Percentiles rank a stretch among this genome's conserved stretches.
Evolutionary conservation across 768 basidiomycete species (phyloP).

Genomic region (Lactarius psammicola): DNA sequence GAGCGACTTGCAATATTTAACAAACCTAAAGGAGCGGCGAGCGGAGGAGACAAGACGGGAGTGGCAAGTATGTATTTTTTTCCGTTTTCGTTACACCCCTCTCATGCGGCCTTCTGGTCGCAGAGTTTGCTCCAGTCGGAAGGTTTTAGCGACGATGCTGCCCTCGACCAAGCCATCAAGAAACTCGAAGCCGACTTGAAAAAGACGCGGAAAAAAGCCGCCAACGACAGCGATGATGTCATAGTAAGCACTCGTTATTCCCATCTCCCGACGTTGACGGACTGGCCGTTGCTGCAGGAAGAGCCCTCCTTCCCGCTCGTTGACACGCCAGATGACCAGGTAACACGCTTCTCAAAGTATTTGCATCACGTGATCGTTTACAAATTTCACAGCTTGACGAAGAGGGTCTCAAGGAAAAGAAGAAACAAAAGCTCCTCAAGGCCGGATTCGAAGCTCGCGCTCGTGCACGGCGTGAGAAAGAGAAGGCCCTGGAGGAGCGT

Average conservation of each 20-base stretch:
- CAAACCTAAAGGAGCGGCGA: conserved; percentile 61
- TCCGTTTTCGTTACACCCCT: conserved; percentile 4
- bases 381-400: conserved; percentile 65
- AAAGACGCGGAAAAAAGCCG: conserved; percentile 77
- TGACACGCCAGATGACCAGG: conserved; percentile 88
- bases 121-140: conserved; percentile 63
- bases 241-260: conserved; percentile 36
- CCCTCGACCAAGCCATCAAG: conserved; percentile 79
- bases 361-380: background rate
- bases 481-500: conserved; percentile 71
- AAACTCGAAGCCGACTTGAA: conserved; percentile 79
- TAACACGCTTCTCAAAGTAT: conserved; percentile 35
- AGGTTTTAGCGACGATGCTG: conserved; percentile 75
- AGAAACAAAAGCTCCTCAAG: conserved; percentile 88
- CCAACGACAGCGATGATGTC: conserved; percentile 60
- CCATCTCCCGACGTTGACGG: background rate
- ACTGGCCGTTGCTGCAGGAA: conserved; percentile 44
- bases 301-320: conserved; percentile 85
- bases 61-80: conserved; percentile 55
- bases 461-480: conserved; percentile 82
- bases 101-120: conserved; percentile 1
- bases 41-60: conserved; percentile 64
- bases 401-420: conserved; percentile 91
- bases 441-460: conserved; percentile 91
- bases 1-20: conserved; percentile 62